These are phyloP conservation scores for Fusarium brevicatenulatum DNA, from an alignment of 2,329 filamentous ascomycete genomes.

Conservation along the genomic window DNA sequence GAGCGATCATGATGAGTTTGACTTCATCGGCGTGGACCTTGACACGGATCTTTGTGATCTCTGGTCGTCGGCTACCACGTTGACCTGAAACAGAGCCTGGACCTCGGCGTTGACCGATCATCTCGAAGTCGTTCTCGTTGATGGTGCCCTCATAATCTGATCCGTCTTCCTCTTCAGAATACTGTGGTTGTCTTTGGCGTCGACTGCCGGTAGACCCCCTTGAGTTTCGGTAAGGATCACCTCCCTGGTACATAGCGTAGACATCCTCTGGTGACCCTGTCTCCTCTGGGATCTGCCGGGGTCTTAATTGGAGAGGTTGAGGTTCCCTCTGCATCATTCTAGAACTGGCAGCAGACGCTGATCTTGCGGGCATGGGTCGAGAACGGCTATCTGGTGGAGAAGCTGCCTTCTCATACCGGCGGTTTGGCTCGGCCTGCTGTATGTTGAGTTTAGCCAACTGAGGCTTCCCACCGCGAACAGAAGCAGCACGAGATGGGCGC, in stretches of 20 bases:
- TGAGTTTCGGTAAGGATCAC: conserved; percentile 50
- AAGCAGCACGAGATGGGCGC: conserved; percentile 68
- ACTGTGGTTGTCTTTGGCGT: conserved; percentile 62
- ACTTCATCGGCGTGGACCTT: conserved; percentile 95
- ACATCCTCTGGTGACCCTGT: conserved; percentile 73
- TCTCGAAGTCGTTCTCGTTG: conserved; percentile 83
- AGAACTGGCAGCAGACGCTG: conserved; percentile 58
- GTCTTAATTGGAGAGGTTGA: conserved; percentile 44
- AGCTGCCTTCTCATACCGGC: conserved; percentile 65
- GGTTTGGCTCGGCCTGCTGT: conserved; percentile 60
- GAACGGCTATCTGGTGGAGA: conserved; percentile 55
- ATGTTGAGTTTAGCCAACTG: conserved; percentile 72
- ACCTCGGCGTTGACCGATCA: conserved; percentile 67
- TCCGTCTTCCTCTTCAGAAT: conserved; percentile 85
- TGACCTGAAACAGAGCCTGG: conserved; percentile 60
- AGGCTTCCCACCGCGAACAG: conserved; percentile 70
- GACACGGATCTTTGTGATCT: conserved; percentile 82
- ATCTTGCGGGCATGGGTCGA: conserved; percentile 50
- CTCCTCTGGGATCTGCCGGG: conserved; percentile 57
- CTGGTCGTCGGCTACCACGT: conserved; percentile 68
- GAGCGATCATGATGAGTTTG: conserved; percentile 87
- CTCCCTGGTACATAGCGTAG: conserved; percentile 69
- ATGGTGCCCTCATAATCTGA: conserved; percentile 73
- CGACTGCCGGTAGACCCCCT: conserved; percentile 48
- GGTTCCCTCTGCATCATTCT: conserved; percentile 56